These are phyloP conservation scores for Aspergillus floridensis DNA, from an alignment of 2,329 filamentous ascomycete species.

Conservation along the genomic window DNA sequence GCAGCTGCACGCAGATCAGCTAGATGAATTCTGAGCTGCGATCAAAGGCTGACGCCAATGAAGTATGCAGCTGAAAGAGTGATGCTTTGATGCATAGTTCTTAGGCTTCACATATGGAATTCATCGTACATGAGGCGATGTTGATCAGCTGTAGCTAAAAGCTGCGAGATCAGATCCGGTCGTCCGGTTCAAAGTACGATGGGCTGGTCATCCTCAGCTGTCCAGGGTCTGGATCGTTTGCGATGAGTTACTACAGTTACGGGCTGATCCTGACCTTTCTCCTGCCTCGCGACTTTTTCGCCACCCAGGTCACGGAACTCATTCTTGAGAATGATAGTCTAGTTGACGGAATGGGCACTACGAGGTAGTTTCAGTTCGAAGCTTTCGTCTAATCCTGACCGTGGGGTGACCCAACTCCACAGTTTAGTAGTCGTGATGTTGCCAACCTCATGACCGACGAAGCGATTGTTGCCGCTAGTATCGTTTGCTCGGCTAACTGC, in stretches of 20 bases:
- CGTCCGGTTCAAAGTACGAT: not conserved
- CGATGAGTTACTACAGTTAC: not conserved
- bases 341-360: not conserved
- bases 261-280: not conserved
- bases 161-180: slow-evolving; percentile 8
- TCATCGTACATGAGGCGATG: slow-evolving; percentile 4
- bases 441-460: not conserved
- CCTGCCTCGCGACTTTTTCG: not conserved
- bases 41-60: not conserved
- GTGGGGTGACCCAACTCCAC: not conserved
- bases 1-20: not conserved
- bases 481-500: not conserved
- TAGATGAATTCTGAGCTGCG: not conserved
- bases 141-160: slow-evolving; percentile 6
- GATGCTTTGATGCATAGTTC: not conserved
- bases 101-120: not conserved
- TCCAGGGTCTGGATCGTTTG: not conserved
- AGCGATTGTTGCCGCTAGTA: not conserved
- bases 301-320: not conserved
- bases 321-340: not conserved
- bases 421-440: not conserved
- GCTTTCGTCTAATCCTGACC: not conserved
- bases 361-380: not conserved
- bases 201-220: not conserved
- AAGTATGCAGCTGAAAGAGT: not conserved